Conservation (phyloP, 176 grass and related monocot genomes). For the Poa pratensis region DNA sequence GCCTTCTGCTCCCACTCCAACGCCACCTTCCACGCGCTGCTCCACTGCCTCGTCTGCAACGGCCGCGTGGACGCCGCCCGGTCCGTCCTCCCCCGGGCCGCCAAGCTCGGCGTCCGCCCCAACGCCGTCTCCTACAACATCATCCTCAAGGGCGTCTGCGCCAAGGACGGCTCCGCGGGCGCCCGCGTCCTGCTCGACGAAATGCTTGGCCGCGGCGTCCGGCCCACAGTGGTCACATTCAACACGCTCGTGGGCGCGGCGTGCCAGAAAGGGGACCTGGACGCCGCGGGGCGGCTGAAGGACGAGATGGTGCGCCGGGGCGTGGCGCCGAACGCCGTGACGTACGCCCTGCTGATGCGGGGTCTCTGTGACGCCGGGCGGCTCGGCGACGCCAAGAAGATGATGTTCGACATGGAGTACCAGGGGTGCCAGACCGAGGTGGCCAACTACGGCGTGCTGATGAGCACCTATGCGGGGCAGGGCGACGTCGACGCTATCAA, state of each 20-base stretch:
- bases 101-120: conserved; percentile 59
- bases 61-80: conserved; percentile 50
- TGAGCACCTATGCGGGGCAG: conserved; percentile 50
- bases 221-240: conserved; percentile 67
- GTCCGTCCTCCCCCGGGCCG: conserved; percentile 48
- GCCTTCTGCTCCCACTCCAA: conserved; percentile 66
- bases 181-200: conserved; percentile 67
- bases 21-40: conserved; percentile 70
- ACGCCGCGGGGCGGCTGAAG: conserved; percentile 41
- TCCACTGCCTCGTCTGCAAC: conserved; percentile 70
- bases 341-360: conserved; percentile 70
- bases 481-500: conserved; percentile 46
- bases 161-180: conserved; percentile 46
- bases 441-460: conserved; percentile 81
- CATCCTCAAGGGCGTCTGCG: conserved; percentile 64
- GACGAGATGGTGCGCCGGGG: conserved; percentile 67
- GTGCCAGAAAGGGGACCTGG: conserved; percentile 56
- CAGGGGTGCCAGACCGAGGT: conserved; percentile 69
- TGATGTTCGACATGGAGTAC: conserved; percentile 98
- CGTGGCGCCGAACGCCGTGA: conserved; percentile 63
- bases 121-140: conserved; percentile 93
- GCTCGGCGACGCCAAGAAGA: conserved; percentile 66
- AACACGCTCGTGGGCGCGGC: conserved; percentile 67
- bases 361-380: conserved; percentile 54
- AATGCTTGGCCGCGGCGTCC: conserved; percentile 72